Evolutionary conservation across 352 stramenopile species (phyloP), one percentile per base, ranked within the genome.

Genomic region (Globisporangium nagaii): DNA sequence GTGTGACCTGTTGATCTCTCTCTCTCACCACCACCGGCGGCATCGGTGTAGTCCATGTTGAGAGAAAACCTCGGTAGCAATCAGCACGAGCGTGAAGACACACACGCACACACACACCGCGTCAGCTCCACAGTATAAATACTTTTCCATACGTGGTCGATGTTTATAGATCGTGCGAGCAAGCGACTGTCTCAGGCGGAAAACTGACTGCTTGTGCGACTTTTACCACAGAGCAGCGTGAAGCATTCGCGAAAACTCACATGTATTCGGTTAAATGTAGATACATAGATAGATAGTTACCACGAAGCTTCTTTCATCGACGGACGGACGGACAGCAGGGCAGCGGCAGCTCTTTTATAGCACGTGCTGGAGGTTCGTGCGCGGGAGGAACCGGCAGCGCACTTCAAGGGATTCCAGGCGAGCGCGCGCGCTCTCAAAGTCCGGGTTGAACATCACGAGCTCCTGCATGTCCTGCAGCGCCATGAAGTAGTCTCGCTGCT

Each of bases 401-500:
- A 78, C 63, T 46, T 84, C 64, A 7, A 84, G 62, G 17, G 62
- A 69, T 13, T 60, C 60, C 42, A 82, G 53, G 1, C 73, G 60
- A 20, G 66, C 71, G 13, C 71, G 68, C 6, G 73, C 73, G 42
- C 77, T 73, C 54, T 79, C 62, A 42, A 79, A 84, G 40, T 84
- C 66, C 13, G 73, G 73, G 55, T 81, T 81, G 22, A 79, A 58
- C 17, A 60, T 64, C 57, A 82, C 71, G 3, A 84, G 53, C 51
- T 84, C 71, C 19, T 70, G 68, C 47, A 84, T 82, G 51, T 84
- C 73, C 28, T 82, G 57, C 5, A 84, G 54, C 32, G 73, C 73
- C 69, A 78, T 73, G 40, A 77, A 71, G 45, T 78, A 82, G 31
- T 84, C 73, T 7, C 69, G 71, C 47, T 80, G 71, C 51, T 84